Evolutionary conservation across 2,329 filamentous ascomycete species (phyloP).

Genomic region (Fusarium pininemorale): DNA sequence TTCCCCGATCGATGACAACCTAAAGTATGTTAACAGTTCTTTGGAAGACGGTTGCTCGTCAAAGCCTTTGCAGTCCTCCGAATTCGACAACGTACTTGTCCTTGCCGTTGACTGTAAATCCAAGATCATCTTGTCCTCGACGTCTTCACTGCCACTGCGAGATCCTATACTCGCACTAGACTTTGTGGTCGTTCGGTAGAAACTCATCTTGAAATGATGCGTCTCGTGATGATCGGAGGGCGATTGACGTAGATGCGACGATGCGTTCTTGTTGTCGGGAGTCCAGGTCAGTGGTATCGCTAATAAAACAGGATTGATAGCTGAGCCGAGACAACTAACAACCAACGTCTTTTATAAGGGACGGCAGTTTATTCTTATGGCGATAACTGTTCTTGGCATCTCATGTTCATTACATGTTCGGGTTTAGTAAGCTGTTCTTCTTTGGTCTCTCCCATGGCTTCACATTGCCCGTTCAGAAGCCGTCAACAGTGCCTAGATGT

Average conservation of each 20-base stretch:
- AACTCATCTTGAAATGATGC: neutral
- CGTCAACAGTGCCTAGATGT: neutral
- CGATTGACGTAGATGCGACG: too few species aligned
- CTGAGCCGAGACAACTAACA: rapidly evolving
- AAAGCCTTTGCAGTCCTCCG: rapidly evolving
- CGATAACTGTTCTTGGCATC: rapidly evolving
- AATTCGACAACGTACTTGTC: too few species aligned
- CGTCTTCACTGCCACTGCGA: neutral
- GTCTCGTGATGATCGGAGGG: neutral
- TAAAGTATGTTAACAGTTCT: neutral
- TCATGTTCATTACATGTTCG: neutral
- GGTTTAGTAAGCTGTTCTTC: too few species aligned
- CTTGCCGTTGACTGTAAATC: neutral
- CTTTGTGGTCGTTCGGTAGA: neutral
- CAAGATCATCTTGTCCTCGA: neutral
- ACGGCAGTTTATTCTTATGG: rapidly evolving
- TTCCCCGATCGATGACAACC: neutral
- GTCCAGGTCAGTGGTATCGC: too few species aligned
- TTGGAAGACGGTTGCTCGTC: rapidly evolving
- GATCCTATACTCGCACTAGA: too few species aligned
- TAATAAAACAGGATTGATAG: too few species aligned
- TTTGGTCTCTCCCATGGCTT: neutral
- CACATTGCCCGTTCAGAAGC: neutral
- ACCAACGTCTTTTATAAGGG: neutral
- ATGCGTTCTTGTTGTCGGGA: too few species aligned